These are phyloP conservation scores for Gossypium aridum DNA, from an alignment of 441 rosid species.

Conservation along the genomic window DNA sequence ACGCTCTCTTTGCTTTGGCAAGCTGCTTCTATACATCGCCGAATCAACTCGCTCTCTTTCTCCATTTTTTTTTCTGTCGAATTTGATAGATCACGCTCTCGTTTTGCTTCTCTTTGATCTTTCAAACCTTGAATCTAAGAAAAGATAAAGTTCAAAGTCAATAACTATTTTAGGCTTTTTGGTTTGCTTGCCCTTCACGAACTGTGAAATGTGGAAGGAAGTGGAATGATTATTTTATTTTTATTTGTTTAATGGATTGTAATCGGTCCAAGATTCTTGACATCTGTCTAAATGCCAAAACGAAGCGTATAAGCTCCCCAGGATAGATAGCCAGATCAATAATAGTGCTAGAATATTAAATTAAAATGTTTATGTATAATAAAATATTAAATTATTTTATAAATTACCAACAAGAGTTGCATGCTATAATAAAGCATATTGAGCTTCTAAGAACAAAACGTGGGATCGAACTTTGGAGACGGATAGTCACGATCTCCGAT, in stretches of 20 bases:
- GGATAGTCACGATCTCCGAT: too few relatives aligned
- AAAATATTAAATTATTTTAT: too few relatives aligned
- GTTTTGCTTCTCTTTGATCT: conserved; percentile 7
- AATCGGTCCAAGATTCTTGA: too few relatives aligned
- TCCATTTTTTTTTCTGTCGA: conserved; percentile 12
- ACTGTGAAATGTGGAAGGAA: not conserved
- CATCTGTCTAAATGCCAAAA: too few relatives aligned
- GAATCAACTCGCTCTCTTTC: conserved; percentile 43
- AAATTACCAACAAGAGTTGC: too few relatives aligned
- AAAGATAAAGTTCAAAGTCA: not conserved
- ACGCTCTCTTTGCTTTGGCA: conserved; percentile 52
- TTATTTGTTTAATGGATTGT: not conserved
- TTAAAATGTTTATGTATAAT: too few relatives aligned
- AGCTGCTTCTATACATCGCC: conserved; percentile 68
- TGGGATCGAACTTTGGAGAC: too few relatives aligned
- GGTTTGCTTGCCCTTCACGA: not conserved
- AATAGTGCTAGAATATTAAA: too few relatives aligned
- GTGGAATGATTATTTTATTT: not conserved
- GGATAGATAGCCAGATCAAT: too few relatives aligned
- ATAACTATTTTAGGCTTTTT: not conserved
- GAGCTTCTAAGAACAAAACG: too few relatives aligned
- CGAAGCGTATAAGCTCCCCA: too few relatives aligned
- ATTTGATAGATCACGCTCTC: not conserved
- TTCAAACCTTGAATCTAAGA: not conserved
- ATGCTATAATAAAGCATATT: too few relatives aligned